Base-by-base conservation (phyloP, 768 basidiomycete species). In the Omphalotus guepiniiformis region DNA sequence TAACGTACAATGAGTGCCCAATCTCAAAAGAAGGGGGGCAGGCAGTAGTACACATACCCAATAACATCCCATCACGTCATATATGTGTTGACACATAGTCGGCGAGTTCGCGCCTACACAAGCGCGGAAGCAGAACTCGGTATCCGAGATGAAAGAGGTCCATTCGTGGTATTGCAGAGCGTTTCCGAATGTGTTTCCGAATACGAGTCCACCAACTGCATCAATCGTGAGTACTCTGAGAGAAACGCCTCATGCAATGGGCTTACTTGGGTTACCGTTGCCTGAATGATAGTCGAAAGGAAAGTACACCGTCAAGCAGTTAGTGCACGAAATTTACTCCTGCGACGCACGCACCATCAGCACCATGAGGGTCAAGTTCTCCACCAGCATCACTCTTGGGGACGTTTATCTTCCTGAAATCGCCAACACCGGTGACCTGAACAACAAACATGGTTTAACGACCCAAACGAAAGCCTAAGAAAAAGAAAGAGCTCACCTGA, bases 101-200 rank as follows among this genome's bases (percentile, higher is more conserved):
- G 71, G 74, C 1, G 81, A 75, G 44, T 80, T 76, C 11, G 76
- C 63, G 15, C 81, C 82, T 6, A 70, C 61, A 65, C 91, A 93
- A 3, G 82, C 71, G 52, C 88, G 88, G 59, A 88, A 65, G 67
- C 88, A 92, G 65, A 88, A 86, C 48, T 68, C 62, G 36, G 52
- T 60, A 25, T 76, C 76, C 18, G 87, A 88, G 55, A 91, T 82
- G 69, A 91, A 92, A 63, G 75, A 79, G 37, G 86, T 90, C 91
- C 92, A 93, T 60, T 91, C 85, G 55, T 87, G 83, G 60, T 85
- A 76, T 62, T 91, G 69, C 30, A 59, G 59, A 16, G 49, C 58
- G 6, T 55, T 52, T 16, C 79, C 75, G 58, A 83, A 86, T 7
- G 67, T 69, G 55, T 77, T 82, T 1, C 85, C 81, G 63, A 47